These are phyloP conservation scores for Fraxinus angustifolia DNA, from an alignment of 305 asterid genomes.

Conservation along the genomic window DNA sequence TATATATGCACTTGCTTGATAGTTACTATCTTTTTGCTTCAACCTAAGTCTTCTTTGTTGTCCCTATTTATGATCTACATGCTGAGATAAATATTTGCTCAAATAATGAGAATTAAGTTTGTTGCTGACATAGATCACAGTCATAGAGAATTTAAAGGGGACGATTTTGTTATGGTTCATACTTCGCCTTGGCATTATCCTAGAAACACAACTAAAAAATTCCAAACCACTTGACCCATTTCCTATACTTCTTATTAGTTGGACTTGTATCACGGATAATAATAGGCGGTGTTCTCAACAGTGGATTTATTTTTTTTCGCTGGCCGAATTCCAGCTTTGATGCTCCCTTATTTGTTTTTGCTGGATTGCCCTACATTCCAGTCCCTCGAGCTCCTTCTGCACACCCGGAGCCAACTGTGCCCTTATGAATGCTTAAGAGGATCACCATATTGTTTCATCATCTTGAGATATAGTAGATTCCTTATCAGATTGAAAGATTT, in stretches of 20 bases:
- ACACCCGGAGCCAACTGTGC: not conserved
- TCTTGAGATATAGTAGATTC: not conserved
- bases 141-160: not conserved
- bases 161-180: not conserved
- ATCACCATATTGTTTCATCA: not conserved
- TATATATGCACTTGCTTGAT: no score
- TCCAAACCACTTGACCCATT: not conserved
- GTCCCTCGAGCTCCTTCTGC: not conserved
- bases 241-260: not conserved
- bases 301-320: not conserved
- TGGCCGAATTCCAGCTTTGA: not conserved
- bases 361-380: not conserved
- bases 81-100: no score
- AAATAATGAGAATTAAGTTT: no score
- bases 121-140: not conserved
- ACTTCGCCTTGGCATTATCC: not conserved
- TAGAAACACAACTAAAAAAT: not conserved
- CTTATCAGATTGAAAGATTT: not conserved
- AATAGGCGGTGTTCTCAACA: not conserved
- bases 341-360: not conserved
- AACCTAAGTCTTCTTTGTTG: no score
- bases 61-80: no score
- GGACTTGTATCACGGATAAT: not conserved
- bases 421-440: not conserved
- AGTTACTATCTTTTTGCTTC: not conserved